Evolutionary conservation across 1,284 basidiomycete species (phyloP), one percentile per base, ranked within the genome.

Genomic region (Irpex rosettiformis): DNA sequence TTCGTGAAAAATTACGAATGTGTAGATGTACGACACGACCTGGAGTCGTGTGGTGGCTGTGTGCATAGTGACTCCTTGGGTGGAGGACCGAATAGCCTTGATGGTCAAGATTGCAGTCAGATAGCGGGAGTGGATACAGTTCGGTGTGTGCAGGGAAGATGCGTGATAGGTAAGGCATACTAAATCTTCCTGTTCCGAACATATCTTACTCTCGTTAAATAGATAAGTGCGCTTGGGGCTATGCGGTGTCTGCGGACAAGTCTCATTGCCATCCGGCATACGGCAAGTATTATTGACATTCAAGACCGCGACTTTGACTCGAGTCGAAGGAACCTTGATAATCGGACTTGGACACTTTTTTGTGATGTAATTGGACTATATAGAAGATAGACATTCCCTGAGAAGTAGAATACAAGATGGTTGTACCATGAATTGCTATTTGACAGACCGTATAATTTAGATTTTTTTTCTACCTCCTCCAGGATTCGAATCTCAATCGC

Each of bases 41-140:
- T 69, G 29, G 67, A 69, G 64, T 64, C 65, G 48, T 69, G 67
- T 61, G 67, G 67, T 37, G 67, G 66, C 22, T 66, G 67, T 58
- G 66, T 61, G 30, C 56, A 48, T 33, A 55, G 57, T 37, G 64
- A 65, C 57, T 65, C 63, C 37, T 61, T 63, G 57, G 61, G 65
- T 56, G 65, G 63, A 16, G 61, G 61, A 55, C 45, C 51, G 13
- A 59, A 37, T 18, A 33, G 51, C 16, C 60, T 49, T 27, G 64
- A 61, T 8, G 67, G 67, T 18, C 52, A 63, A n/a, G 66, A 67
- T 61, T 69, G 67, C 58, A 64, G 62, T 56, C 65, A 65, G 28
- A 67, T 67, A 43, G 65, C 67, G 45, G 60, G 65, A 52, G 65
- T 66, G 40, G 63, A 65, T 55, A 49, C 54, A 21, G 66, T 69